Conservation (phyloP, 176 grass and related monocot genomes). For the Ensete ventricosum region DNA sequence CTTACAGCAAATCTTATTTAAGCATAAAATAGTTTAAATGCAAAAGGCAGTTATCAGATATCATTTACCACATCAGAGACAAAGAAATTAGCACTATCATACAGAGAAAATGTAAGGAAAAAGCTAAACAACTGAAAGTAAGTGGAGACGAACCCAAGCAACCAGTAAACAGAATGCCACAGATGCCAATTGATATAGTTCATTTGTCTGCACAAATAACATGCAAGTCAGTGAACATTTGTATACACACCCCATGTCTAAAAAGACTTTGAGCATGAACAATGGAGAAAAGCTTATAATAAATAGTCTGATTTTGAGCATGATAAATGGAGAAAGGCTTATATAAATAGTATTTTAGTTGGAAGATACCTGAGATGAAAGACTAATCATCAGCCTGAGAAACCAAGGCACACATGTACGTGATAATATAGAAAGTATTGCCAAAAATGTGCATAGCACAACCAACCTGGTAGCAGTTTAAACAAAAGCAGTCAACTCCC, state of each 20-base stretch:
- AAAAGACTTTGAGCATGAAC: not conserved
- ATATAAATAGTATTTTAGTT: not conserved
- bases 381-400: constrained; percentile 96
- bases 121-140: constrained; percentile 2
- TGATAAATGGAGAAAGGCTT: not conserved
- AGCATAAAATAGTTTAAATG: not conserved
- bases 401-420: constrained; percentile 88
- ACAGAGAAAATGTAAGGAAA: not conserved
- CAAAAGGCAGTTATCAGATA: too few species aligned
- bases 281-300: not conserved
- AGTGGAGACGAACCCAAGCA: constrained; percentile 78
- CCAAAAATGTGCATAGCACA: constrained; percentile 63
- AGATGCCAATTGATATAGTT: constrained; percentile 90
- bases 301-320: not conserved
- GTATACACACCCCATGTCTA: not conserved
- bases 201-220: constrained; percentile 74
- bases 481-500: not conserved
- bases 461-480: constrained; percentile 54
- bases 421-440: constrained; percentile 81
- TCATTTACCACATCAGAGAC: not conserved
- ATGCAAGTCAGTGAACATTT: constrained; percentile 16
- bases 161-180: constrained; percentile 98
- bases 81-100: not conserved
- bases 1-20: not conserved
- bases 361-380: constrained; percentile 77